phyloP scores from a whole-genome alignment of 257 asterid genomes.

The Ballota nigra region DNA sequence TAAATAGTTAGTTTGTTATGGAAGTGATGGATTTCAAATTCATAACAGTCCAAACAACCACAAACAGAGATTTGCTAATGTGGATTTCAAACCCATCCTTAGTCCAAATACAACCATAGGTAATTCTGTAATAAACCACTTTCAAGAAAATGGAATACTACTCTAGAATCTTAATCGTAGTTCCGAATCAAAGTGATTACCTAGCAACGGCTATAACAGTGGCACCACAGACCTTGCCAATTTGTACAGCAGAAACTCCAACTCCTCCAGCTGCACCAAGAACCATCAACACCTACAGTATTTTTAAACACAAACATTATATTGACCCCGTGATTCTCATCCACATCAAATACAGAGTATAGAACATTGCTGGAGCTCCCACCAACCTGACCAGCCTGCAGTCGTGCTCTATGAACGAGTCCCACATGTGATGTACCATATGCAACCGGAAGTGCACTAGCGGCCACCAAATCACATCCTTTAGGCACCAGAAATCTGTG shows the following conservation, averaged over 20 bases:
- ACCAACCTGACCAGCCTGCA: constrained; percentile 62
- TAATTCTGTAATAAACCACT: neutral
- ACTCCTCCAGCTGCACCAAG: constrained; percentile 99
- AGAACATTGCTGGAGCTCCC: neutral
- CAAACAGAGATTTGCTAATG: neutral
- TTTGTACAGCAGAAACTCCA: constrained; percentile 94
- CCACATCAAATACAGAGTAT: neutral
- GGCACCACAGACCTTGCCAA: constrained; percentile 89
- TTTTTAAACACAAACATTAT: constrained; percentile 1
- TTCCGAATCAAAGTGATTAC: constrained; percentile 33
- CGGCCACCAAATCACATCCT: constrained; percentile 87
- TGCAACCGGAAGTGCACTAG: constrained; percentile 87
- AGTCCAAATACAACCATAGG: neutral
- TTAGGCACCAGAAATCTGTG: constrained; percentile 71
- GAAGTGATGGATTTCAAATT: neutral
- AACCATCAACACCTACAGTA: constrained; percentile 75
- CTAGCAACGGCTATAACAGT: constrained; percentile 88
- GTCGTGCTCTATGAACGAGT: constrained; percentile 81
- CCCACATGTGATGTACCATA: constrained; percentile 96
- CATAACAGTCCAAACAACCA: neutral
- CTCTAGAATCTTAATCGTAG: constrained; percentile 6
- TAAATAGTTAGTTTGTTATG: neutral
- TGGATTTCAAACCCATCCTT: neutral
- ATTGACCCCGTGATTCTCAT: neutral
- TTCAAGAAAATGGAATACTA: neutral